Base-by-base conservation (phyloP, 2,329 filamentous ascomycete species). In the Exophiala sideris region DNA sequence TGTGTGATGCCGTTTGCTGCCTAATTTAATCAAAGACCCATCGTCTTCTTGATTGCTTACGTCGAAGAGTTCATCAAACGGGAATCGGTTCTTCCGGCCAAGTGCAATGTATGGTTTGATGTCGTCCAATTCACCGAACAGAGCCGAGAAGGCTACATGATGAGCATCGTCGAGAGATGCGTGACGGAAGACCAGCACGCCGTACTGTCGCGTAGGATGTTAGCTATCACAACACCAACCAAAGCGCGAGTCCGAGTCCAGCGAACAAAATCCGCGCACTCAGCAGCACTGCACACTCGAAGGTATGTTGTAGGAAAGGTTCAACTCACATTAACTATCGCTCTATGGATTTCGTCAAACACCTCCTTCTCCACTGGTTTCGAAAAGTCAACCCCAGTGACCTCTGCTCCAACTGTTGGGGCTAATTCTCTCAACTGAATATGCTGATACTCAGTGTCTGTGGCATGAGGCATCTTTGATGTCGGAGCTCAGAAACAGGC, bases 91-190 rank as follows among this genome's bases (percentile, higher is more conserved):
- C 60, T 73, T 72, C 40, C 77, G 73, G 12, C 76, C 78, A 0
- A 67, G 69, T 1, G 67, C 67, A 6, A 76, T 67, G 66, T 78
- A 82, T 1, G 76, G 78, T 14, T 67, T 73, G 32, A 81, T 73
- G 62, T 82, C 76, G 66, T 84, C 80, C 0, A 83, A 73, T 18
- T 80, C 77, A 16, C 80, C 82, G 55, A 84, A 76, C 1, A 69
- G 70, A 2, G 62, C 60, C 12, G 77, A 74, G 63, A 84, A 80
- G 5, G 68, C 67, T 34, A 83, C 72, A 60, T 84, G 81, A 1
- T 67, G 56, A 5, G 70, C 71, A 62, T 84, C 80, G 51, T 74
- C 70, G 8, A 84, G 68, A 11, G 69, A 68, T 1, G 80, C 79
- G 11, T 72, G 63, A 36, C 78, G 77, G 64, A 82, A 76, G 16